Evolutionary conservation across 352 stramenopile species (phyloP).

Genomic region (Hyaloperonospora brassicae): DNA sequence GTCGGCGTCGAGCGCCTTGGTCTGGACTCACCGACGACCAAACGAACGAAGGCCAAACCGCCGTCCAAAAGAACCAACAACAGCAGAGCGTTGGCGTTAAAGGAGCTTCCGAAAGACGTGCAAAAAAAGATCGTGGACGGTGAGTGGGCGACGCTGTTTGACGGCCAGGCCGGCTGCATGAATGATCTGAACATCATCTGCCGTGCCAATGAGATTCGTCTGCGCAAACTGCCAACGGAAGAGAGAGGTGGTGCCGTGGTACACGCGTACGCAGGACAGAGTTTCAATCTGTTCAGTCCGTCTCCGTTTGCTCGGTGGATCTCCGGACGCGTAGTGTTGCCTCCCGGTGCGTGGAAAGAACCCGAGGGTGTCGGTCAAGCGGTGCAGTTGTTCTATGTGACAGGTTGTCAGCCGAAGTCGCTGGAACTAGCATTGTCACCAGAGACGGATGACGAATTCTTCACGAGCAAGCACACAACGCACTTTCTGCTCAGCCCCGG

Average conservation of each 20-base stretch:
- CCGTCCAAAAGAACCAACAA: conserved; percentile 33
- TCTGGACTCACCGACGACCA: conserved; percentile 41
- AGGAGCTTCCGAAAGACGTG: conserved; percentile 45
- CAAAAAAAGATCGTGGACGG: conserved; percentile 49
- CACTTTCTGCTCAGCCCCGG: conserved; percentile 89
- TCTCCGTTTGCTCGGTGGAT: conserved; percentile 80
- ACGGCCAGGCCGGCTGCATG: conserved; percentile 40
- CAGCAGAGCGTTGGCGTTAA: conserved; percentile 27
- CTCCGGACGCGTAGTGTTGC: conserved; percentile 87
- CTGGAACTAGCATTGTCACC: conserved; percentile 69
- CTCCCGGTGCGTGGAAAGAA: conserved; percentile 92
- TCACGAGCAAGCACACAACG: conserved; percentile 87
- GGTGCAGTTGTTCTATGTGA: conserved; percentile 93
- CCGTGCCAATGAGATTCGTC: conserved; percentile 58
- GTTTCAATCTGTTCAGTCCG: conserved; percentile 75
- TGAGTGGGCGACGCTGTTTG: conserved; percentile 71
- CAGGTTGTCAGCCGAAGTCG: conserved; percentile 73
- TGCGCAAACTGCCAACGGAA: conserved; percentile 58
- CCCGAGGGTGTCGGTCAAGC: conserved; percentile 89
- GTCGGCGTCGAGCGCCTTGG: conserved; percentile 59
- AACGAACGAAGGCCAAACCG: conserved; percentile 33
- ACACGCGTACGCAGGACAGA: conserved; percentile 68
- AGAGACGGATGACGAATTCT: conserved; percentile 69
- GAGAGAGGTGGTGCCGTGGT: conserved; percentile 39
- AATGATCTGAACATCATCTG: conserved; percentile 82